Conservation (phyloP, 2,329 filamentous ascomycete species). For the Erysiphe pulchra region DNA sequence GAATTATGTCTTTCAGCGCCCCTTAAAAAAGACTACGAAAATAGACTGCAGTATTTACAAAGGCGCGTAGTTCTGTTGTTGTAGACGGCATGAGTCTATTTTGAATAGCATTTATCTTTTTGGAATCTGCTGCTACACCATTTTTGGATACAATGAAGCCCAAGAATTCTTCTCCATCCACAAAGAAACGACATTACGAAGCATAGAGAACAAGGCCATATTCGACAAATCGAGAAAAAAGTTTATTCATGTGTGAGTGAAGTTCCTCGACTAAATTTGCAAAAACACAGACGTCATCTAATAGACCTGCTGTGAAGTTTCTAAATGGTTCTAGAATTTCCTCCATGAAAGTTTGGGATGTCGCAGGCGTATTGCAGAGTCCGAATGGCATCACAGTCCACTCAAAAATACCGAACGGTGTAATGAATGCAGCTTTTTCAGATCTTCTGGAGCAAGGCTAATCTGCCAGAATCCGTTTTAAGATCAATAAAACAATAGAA, state of each 20-base stretch:
- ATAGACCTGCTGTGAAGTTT: neutral
- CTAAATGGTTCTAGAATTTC: neutral
- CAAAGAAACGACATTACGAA: no score
- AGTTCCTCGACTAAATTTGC: neutral
- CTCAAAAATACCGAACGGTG: neutral
- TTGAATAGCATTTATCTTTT: no score
- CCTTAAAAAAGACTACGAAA: no score
- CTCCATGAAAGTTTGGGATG: neutral
- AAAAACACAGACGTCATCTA: neutral
- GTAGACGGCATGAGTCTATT: neutral
- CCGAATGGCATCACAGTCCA: neutral
- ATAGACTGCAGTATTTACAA: neutral
- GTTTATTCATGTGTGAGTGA: neutral
- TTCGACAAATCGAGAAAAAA: no score
- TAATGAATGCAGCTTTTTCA: neutral
- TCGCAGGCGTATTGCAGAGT: neutral
- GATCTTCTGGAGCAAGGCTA: neutral
- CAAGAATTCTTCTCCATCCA: no score
- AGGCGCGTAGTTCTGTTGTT: neutral
- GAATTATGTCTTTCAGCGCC: no score
- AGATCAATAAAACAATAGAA: neutral
- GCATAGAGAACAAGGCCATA: no score
- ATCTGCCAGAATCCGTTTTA: neutral
- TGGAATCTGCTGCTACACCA: no score
- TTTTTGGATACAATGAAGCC: no score